phyloP scores from a whole-genome alignment of 768 basidiomycete species.

The Tylopilus felleus region DNA sequence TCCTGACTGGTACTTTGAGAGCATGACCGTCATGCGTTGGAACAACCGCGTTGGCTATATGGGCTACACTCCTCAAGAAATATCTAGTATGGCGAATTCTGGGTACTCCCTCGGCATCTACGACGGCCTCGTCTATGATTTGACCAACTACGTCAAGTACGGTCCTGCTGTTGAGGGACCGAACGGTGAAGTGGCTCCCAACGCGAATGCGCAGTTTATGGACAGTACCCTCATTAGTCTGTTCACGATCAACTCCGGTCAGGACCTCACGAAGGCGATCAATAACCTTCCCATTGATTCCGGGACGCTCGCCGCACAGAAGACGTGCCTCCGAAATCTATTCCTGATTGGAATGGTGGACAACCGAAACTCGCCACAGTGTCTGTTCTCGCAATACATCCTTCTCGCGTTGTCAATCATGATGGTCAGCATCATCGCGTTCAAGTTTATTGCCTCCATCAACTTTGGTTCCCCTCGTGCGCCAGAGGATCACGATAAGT shows the following conservation, averaged over 20 bases:
- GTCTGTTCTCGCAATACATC: constrained; percentile 88
- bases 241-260: constrained; percentile 73
- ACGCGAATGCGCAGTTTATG: constrained; percentile 65
- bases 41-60: constrained; percentile 84
- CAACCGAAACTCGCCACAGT: constrained; percentile 88
- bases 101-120: constrained; percentile 80
- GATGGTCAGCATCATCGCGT: constrained; percentile 94
- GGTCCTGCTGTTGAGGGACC: constrained; percentile 58
- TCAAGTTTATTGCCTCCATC: constrained; percentile 92
- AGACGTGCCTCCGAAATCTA: constrained; percentile 87
- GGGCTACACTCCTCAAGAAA: constrained; percentile 74
- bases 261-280: constrained; percentile 77
- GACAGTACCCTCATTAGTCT: constrained; percentile 59
- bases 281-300: constrained; percentile 59
- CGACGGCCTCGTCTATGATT: constrained; percentile 80
- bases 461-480: constrained; percentile 77
- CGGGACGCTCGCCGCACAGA: constrained; percentile 65
- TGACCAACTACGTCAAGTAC: constrained; percentile 73
- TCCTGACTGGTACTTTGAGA: constrained; percentile 98
- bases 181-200: constrained; percentile 41
- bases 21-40: constrained; percentile 92
- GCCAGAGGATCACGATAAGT: constrained; percentile 95
- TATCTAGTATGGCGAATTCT: constrained; percentile 63
- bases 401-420: constrained; percentile 83
- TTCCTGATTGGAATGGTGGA: constrained; percentile 92